Evolutionary conservation across 169 alveolate species (phyloP), one percentile per base, ranked within the genome.

Genomic region (Besnoitia besnoiti): DNA sequence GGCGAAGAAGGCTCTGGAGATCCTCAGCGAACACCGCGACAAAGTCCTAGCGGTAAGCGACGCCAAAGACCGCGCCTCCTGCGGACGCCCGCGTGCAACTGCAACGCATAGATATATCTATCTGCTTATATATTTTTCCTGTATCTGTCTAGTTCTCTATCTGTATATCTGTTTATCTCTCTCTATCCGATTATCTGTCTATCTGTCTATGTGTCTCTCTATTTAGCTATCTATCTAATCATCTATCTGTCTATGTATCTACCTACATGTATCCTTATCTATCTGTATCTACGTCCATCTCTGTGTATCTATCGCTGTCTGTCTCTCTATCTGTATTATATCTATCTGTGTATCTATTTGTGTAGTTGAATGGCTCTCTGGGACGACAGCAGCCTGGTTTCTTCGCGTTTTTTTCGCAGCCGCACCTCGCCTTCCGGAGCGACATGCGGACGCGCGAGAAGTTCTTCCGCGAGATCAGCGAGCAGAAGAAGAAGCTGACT

Each of bases 401-500:
- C n/a, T n/a, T 10, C 47, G 79, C n/a, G 16, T 73, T 10, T 1
- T n/a, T 73, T 73, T n/a, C 30, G 46, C 87, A 77, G 87, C 87
- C 87, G 59, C 87, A 77, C 33, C 44, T 44, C 49, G 59, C 50
- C 3, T 40, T 42, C 14, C 87, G 87, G n/a, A 77, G 87, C 40
- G 87, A 77, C 37, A 77, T 37, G 50, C 49, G 87, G 59, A 37
- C 33, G 40, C 87, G 87, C 35, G 87, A 77, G 87, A 77, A 77
- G 35, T 37, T 40, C 16, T 44, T 27, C 35, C 2, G 40, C 21
- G 87, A 77, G 40, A 0, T 77, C 59, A 21, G 40, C 33, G 87
- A 77, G 30, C 49, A 77, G 49, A 19, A 35, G 55, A 30, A 42
- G 55, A n/a, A 24, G n/a, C 87, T 77, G 49, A 37, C 21, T 8